A percentile compares a stretch with the other conserved stretches of the same genome.
Evolutionary conservation across 2,329 filamentous ascomycete genomes (phyloP).

Genomic region (Aotearoamyces nothofagi): DNA sequence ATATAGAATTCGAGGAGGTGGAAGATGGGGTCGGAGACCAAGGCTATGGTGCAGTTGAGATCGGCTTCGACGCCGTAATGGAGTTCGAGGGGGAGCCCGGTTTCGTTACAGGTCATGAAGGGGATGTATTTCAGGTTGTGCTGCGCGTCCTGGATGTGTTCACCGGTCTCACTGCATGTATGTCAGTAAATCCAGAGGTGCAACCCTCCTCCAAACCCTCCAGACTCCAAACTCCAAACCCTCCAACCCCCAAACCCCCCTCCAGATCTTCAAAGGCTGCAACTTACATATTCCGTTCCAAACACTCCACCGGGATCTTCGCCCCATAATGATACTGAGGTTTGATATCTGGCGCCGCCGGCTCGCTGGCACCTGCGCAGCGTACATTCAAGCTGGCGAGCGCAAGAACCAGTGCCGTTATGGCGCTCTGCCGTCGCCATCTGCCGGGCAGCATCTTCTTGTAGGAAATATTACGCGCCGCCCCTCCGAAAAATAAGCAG

Average conservation of each 20-base stretch:
- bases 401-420: no score
- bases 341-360: constrained; percentile 17
- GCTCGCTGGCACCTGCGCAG: not conserved
- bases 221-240: not conserved
- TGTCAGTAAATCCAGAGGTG: not conserved
- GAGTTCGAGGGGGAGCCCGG: constrained; percentile 65
- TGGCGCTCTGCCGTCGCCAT: no score
- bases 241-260: no score
- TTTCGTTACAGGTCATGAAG: constrained; percentile 85
- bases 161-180: constrained; percentile 58
- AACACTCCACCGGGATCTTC: constrained; percentile 53
- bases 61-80: constrained; percentile 73
- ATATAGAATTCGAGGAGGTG: constrained; percentile 94
- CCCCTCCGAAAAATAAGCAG: no score
- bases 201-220: not conserved
- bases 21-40: constrained; percentile 67
- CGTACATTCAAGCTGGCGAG: no score
- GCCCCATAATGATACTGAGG: constrained; percentile 54
- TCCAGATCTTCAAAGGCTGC: no score
- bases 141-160: constrained; percentile 69
- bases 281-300: constrained; percentile 57
- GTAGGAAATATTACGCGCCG: no score
- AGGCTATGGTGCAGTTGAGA: constrained; percentile 68
- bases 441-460: no score
- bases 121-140: constrained; percentile 85